Base-by-base conservation (phyloP, 306 rosid genomes). In the Lagenaria siceraria region DNA sequence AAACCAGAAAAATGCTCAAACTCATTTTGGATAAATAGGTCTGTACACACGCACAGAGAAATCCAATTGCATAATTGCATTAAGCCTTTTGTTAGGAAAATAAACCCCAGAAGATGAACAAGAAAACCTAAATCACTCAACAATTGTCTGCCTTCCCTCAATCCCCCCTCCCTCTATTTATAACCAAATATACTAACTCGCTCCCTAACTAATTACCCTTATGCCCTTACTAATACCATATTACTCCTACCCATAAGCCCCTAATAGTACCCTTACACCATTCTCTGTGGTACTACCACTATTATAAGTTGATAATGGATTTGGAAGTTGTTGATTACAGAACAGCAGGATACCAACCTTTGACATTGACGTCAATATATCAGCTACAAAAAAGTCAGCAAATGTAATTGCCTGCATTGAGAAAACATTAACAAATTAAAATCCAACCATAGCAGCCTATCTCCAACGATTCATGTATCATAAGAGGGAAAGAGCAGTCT, bases 361-460 rank as follows among this genome's bases (percentile, higher is more conserved):
- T 49, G 90, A 92, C 97, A 92, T 92, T 80, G 99, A 95, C 33
- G 99, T 95, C 83, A 95, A 82, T 77, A 95, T 92, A 95, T 95
- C 99, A 48, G 98, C 99, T 84, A 95, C 74, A 84, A 95, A 95
- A 85, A 95, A 95, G 83, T 95, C 99, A 33, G 91, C 80, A 65
- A 95, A 95, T 70, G 99, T 86, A 87, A 95, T 92, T 79, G 96
- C 96, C 99, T 95, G 97, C 66, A 81, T 80, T 55, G 78, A 55
- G 55, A 80, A 86, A 90, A 82, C 62, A 40, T 19, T 36, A 68
- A 76, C 24, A 82, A 74, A 84, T 83, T 21, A 25, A 63, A 46
- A 51, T 38, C 73, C 42, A 69, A 31, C 76, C 60, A 73, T 51
- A 51, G 46, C 36, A 19, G 43, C 25, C 18, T 17, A 71, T 25